Base-by-base conservation (phyloP, 768 basidiomycete species). In the Megacollybia marginata region DNA sequence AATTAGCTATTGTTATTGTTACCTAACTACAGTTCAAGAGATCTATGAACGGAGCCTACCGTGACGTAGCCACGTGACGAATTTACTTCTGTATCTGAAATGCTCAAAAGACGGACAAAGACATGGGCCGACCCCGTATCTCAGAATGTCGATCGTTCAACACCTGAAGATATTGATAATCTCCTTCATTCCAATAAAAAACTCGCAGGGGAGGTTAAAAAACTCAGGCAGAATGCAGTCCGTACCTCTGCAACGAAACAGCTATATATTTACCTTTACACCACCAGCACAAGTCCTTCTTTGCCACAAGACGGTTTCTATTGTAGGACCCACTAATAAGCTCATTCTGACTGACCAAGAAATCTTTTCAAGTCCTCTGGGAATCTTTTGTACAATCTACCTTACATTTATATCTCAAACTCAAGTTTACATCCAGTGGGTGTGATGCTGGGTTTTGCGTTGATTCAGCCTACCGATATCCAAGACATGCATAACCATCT, bases 401-500 rank as follows among this genome's bases (percentile, higher is more conserved):
- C 44, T 57, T 54, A 44, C 33, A 12, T 42, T 35, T 9, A 34
- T n/a, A n/a, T 10, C 23, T 46, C 19, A 20, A n/a, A 9, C 16
- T 16, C 16, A 18, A 15, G 11, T 50, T 31, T 45, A 45, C 18
- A 3, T 4, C 20, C 34, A 89, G 87, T 89, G 23, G 88, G 88
- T 7, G 67, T 77, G 9, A 59, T 82, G 40, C 62, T 88, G 2
- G 87, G 79, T 23, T 77, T 86, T 52, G 66, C 76, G 9, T 72
- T 88, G 53, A 73, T 89, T 47, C 78, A 87, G 51, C 84, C 83
- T 2, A 66, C 74, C 51, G 79, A 83, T 62, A 71, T 88, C 6
- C 77, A 80, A 47, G 81, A 80, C 48, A 74, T 90, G 54, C 87
- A 88, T 20, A 72, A 78, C 1, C 81, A 85, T 48, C 67, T 92